Percentiles rank a stretch among this genome's conserved stretches.
Evolutionary conservation across 169 alveolate genomes (phyloP).

Genomic region (Eimeria tenella): DNA sequence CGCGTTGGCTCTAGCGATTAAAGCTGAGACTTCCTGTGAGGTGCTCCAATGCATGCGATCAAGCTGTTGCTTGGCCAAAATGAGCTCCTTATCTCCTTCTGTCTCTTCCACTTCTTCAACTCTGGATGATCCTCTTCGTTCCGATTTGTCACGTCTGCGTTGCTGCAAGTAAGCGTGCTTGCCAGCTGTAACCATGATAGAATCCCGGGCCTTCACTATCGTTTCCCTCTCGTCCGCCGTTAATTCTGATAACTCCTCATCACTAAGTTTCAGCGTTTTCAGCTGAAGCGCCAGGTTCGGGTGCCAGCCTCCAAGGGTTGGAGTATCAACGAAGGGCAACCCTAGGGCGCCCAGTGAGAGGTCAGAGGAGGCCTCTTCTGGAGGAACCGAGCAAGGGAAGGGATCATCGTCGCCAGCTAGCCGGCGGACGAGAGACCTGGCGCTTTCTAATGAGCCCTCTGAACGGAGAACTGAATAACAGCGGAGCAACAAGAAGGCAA

Average conservation of each 20-base stretch:
- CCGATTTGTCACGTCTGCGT: not conserved
- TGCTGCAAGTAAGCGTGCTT: not conserved
- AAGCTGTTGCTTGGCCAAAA: not conserved
- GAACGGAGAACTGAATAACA: not conserved
- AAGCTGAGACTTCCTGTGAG: not conserved
- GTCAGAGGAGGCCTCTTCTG: not conserved
- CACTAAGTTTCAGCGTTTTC: not conserved
- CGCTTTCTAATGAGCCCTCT: not conserved
- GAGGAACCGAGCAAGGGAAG: not conserved
- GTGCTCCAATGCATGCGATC: not conserved
- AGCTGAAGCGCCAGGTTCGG: not conserved
- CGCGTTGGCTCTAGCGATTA: not conserved
- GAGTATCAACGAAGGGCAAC: too few species aligned
- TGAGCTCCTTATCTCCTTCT: not conserved
- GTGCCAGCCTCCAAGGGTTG: too few species aligned
- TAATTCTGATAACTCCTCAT: not conserved
- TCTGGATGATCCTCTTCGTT: not conserved
- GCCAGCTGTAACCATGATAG: not conserved
- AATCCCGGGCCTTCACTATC: not conserved
- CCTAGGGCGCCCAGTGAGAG: too few species aligned
- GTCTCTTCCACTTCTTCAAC: not conserved
- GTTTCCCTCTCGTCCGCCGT: not conserved
- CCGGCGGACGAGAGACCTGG: not conserved
- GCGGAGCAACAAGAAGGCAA: constrained; percentile 2
- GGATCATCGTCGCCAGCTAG: constrained; percentile 15